These are phyloP conservation scores for Lachnellula suecica DNA, from an alignment of 2,329 filamentous ascomycete genomes.

Conservation along the genomic window DNA sequence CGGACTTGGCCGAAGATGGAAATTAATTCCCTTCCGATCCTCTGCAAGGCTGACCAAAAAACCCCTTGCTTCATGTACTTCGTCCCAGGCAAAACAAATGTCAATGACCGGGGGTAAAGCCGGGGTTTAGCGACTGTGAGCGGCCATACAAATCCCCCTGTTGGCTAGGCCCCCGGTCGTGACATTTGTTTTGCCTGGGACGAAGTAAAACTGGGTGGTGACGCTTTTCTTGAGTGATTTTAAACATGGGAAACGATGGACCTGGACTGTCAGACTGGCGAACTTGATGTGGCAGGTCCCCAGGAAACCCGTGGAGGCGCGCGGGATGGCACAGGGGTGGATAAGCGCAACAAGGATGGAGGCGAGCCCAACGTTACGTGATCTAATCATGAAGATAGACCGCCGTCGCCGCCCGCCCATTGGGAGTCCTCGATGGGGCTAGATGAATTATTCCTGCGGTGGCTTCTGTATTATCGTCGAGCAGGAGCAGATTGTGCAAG, in stretches of 20 bases:
- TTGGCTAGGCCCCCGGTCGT: no score
- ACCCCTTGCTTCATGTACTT: neutral
- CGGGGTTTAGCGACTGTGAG: no score
- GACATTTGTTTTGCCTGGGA: no score
- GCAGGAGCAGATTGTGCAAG: neutral
- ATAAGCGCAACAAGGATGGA: conserved; percentile 19
- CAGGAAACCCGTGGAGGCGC: conserved; percentile 6
- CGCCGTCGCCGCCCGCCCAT: neutral
- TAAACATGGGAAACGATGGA: neutral
- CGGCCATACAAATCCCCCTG: no score
- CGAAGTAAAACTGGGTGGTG: neutral
- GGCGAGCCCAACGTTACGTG: conserved; percentile 16
- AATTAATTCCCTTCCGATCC: no score
- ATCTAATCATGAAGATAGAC: conserved; percentile 16
- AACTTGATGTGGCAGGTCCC: neutral
- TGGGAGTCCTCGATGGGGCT: neutral
- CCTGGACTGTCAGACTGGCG: neutral
- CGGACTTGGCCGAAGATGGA: no score
- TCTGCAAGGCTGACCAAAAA: no score
- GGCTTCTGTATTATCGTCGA: neutral
- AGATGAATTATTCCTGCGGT: neutral
- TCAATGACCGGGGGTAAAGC: neutral
- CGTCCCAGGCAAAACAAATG: neutral
- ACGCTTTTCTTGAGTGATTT: conserved; percentile 2
- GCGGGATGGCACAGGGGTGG: conserved; percentile 16